Evolutionary conservation across 2,329 filamentous ascomycete genomes (phyloP), one percentile per base, ranked within the genome.

Genomic region (Westerdykella sp.): DNA sequence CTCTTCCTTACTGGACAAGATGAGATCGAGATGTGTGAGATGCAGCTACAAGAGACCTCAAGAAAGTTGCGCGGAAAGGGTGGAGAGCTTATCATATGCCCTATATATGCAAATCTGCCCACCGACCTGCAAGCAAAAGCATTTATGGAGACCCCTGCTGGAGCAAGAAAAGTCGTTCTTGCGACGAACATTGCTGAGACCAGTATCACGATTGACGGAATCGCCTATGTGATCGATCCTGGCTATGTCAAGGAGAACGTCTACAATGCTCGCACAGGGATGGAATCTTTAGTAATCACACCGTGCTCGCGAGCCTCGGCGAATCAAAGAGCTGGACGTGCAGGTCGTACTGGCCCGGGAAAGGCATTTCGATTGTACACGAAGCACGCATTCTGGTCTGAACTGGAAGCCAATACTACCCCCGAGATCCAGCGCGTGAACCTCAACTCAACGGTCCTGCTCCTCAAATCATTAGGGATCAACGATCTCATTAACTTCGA

Each of bases 171-270:
- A 63, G 88, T 97, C 0, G 88, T 98, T 0, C 71, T 97, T 31
- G 89, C 91, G 0, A 97, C 93, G 2, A 98, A 98, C 62, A 97
- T 98, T 65, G 93, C 93, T 2, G 93, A 98, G 66, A 98, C 93
- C 0, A 89, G 83, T 73, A 71, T 98, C 59, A 98, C 93, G 0
- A 95, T 98, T 45, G 90, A 97, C 62, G 91, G 90, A 13, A 95
- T 97, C 46, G 85, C 91, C 7, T 96, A 94, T 63, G 93, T 97
- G 30, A 95, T 97, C 46, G 93, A 98, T 55, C 87, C 87, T 0
- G 93, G 93, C 1, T 95, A 94, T 51, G 88, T 93, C 49, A 98
- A 98, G 66, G 88, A 97, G 62, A 95, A 95, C 54, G 79, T 90
- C 1, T 97, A 91, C 70, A 95, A 95, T 49, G 85, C 90, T 0